Conservation (phyloP, 352 stramenopile genomes). For the Phytophthora crassamura region DNA sequence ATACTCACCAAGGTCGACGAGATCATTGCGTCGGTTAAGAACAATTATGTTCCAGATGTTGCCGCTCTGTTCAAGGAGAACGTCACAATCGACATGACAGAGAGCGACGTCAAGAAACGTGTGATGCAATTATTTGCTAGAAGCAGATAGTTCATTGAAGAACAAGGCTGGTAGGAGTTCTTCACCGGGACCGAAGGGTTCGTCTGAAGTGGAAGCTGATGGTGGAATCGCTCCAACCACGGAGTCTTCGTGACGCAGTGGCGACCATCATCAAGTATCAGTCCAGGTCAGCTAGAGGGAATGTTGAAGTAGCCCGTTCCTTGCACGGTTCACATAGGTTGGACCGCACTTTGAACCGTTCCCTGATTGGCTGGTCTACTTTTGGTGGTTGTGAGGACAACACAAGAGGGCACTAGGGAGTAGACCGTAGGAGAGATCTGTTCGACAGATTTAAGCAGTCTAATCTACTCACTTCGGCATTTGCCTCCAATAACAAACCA, state of each 20-base stretch:
- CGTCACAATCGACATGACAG: slow-evolving; percentile 12
- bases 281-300: slow-evolving; percentile 15
- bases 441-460: too few species aligned
- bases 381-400: too few species aligned
- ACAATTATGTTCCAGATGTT: slow-evolving; percentile 23
- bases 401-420: too few species aligned
- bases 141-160: slow-evolving; percentile 19
- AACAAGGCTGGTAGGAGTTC: slow-evolving; percentile 27
- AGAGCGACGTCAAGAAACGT: slow-evolving; percentile 16
- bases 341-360: not conserved
- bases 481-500: too few species aligned
- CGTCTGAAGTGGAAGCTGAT: slow-evolving; percentile 14
- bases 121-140: slow-evolving; percentile 21
- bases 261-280: slow-evolving; percentile 19
- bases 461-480: too few species aligned
- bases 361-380: too few species aligned
- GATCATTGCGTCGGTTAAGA: slow-evolving; percentile 27
- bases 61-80: slow-evolving; percentile 28
- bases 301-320: slow-evolving; percentile 19
- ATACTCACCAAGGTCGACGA: slow-evolving; percentile 23
- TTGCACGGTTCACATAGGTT: not conserved
- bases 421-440: too few species aligned
- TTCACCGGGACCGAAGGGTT: slow-evolving; percentile 11
- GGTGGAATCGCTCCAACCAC: slow-evolving; percentile 12
- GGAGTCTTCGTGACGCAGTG: slow-evolving; percentile 13